Evolutionary conservation across 345 rosid species (phyloP).

Genomic region (Populus deltoides): DNA sequence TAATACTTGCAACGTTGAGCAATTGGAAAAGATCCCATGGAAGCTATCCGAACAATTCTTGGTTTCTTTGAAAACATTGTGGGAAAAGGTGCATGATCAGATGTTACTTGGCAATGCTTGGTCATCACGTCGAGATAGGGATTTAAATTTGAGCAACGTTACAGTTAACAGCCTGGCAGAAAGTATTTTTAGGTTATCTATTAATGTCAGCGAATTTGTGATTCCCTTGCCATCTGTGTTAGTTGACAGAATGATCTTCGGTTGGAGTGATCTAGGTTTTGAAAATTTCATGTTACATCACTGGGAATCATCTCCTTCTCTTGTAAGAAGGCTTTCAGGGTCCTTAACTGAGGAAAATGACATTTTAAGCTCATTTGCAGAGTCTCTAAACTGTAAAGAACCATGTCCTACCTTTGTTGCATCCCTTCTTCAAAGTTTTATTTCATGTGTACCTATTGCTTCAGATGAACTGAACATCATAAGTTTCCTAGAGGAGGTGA

Average conservation of each 20-base stretch:
- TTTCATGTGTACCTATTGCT: constrained; percentile 52
- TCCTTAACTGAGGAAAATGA: constrained; percentile 26
- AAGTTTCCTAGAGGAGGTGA: constrained; percentile 41
- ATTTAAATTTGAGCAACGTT: constrained; percentile 26
- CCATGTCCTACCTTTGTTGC: constrained; percentile 29
- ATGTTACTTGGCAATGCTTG: constrained; percentile 25
- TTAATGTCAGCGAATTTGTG: constrained; percentile 13
- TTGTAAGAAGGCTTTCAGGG: constrained; percentile 24
- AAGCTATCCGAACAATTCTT: constrained; percentile 30
- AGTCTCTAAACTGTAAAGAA: constrained; percentile 20
- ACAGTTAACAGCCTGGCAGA: constrained; percentile 42
- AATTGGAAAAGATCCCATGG: constrained; percentile 35
- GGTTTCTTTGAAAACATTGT: constrained; percentile 31
- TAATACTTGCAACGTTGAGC: constrained; percentile 38
- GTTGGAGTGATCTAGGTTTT: constrained; percentile 27
- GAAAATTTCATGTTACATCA: constrained; percentile 34
- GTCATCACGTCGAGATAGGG: constrained; percentile 5
- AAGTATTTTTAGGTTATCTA: constrained; percentile 51
- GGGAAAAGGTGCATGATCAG: constrained; percentile 38
- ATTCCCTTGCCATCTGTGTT: constrained; percentile 16
- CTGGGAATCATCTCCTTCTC: constrained; percentile 51
- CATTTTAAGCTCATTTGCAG: constrained; percentile 30
- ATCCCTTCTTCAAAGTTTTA: constrained; percentile 32
- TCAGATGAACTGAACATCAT: constrained; percentile 53
- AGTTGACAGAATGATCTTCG: constrained; percentile 38